A percentile compares a stretch with the other conserved stretches of the same genome.
These are phyloP conservation scores for Pisolithus marmoratus DNA, from an alignment of 768 basidiomycete species.

Conservation along the genomic window DNA sequence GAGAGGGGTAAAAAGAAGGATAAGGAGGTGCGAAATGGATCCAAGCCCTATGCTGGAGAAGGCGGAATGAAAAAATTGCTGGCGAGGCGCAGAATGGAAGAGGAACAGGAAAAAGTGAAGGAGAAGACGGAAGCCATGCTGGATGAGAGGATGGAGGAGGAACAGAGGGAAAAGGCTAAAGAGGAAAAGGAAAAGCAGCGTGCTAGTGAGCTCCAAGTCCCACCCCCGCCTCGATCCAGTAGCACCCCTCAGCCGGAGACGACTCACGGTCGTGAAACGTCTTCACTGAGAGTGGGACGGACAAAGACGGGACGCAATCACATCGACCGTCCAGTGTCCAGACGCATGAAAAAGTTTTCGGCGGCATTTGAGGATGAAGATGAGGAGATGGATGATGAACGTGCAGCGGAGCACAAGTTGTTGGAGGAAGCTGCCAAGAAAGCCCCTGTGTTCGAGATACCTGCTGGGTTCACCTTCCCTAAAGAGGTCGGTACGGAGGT, in stretches of 20 bases:
- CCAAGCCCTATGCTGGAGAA: conserved; percentile 74
- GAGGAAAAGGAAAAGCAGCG: conserved; percentile 13
- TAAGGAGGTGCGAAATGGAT: conserved; percentile 39
- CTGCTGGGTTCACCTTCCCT: conserved; percentile 62
- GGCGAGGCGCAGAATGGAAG: conserved; percentile 55
- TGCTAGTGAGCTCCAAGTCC: conserved; percentile 15
- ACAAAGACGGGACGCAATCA: conserved; percentile 52
- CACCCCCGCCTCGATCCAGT: conserved; percentile 8
- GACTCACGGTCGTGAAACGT: conserved; percentile 22
- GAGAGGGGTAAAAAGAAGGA: conserved; percentile 31
- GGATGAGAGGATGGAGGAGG: conserved; percentile 28
- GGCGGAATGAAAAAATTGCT: conserved; percentile 76
- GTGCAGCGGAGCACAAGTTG: conserved; percentile 38
- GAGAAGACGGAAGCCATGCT: conserved; percentile 31
- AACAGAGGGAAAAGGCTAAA: conserved; percentile 14
- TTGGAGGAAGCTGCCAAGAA: conserved; percentile 53
- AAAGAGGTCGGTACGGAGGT: conserved; percentile 41
- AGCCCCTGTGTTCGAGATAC: conserved; percentile 52
- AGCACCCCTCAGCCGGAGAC: conserved; percentile 14
- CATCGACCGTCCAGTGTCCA: conserved; percentile 48
- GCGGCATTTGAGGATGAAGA: conserved; percentile 53
- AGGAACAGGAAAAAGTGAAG: conserved; percentile 38
- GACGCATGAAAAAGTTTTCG: conserved; percentile 54
- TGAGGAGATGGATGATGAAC: conserved; percentile 37
- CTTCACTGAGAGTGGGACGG: conserved; percentile 65